phyloP scores from a whole-genome alignment of 768 basidiomycete genomes.

The Xerocomellus chrysenteron region DNA sequence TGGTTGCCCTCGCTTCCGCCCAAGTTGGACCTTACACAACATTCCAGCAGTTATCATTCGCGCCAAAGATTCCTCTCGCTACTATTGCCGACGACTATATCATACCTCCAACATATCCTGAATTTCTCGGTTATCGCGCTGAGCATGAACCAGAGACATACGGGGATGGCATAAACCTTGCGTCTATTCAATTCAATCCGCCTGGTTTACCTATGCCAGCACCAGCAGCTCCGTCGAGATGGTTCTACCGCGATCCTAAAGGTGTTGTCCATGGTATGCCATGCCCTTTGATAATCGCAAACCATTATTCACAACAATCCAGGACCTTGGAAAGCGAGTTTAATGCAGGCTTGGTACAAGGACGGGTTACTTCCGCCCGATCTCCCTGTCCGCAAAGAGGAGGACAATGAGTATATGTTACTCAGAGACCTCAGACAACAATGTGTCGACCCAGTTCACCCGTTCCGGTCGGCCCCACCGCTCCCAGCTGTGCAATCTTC shows the following conservation, averaged over 20 bases:
- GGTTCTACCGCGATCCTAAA: constrained; percentile 86
- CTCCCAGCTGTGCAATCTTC: constrained; percentile 35
- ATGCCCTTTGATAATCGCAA: neutral
- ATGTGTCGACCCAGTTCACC: constrained; percentile 77
- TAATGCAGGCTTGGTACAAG: constrained; percentile 90
- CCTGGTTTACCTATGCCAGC: constrained; percentile 76
- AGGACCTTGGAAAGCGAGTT: constrained; percentile 86
- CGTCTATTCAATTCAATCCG: constrained; percentile 70
- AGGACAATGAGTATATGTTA: constrained; percentile 63
- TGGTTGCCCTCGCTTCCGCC: constrained; percentile 63
- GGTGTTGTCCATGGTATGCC: constrained; percentile 70
- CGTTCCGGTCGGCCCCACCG: constrained; percentile 55
- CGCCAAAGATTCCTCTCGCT: constrained; percentile 85
- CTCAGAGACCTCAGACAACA: constrained; percentile 76
- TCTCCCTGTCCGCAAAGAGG: constrained; percentile 76
- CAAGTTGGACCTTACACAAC: constrained; percentile 86
- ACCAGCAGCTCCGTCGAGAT: constrained; percentile 65
- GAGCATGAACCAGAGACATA: constrained; percentile 58
- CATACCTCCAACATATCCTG: constrained; percentile 86
- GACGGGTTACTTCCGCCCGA: constrained; percentile 81
- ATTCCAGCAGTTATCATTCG: constrained; percentile 85
- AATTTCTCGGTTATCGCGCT: constrained; percentile 69
- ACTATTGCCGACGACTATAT: constrained; percentile 88
- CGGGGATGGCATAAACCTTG: constrained; percentile 45
- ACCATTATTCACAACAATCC: constrained; percentile 10